These are phyloP conservation scores for Cercospora sesami DNA, from an alignment of 2,329 filamentous ascomycete species.

Conservation along the genomic window DNA sequence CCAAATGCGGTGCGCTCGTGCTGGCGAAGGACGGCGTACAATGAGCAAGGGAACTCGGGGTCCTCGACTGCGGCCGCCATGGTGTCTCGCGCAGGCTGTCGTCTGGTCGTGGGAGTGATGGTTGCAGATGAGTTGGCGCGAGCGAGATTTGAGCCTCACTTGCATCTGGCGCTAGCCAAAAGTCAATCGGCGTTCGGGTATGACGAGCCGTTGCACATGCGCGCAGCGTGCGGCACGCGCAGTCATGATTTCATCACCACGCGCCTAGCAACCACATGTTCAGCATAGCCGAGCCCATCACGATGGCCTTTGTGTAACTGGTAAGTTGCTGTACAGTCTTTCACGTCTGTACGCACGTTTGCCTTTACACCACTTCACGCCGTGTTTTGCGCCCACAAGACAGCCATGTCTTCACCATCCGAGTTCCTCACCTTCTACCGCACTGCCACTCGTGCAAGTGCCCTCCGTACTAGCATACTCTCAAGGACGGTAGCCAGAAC, in stretches of 20 bases:
- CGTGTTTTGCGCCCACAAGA: background rate
- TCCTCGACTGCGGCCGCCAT: conserved; percentile 11
- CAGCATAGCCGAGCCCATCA: conserved; percentile 1
- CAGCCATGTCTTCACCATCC: conserved; percentile 37
- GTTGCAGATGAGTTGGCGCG: background rate
- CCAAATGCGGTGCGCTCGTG: background rate
- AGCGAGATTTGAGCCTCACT: conserved; percentile 3
- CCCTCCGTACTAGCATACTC: background rate
- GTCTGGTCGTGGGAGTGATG: background rate
- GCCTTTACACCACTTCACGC: background rate
- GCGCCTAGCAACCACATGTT: conserved; percentile 3
- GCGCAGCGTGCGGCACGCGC: background rate
- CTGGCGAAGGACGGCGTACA: conserved; percentile 24
- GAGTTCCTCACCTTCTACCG: conserved; percentile 45
- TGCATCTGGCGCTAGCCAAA: background rate
- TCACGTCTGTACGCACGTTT: background rate
- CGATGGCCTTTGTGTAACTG: background rate
- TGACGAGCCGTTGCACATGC: conserved; percentile 5
- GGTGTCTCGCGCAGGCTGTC: background rate
- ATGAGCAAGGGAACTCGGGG: conserved; percentile 30
- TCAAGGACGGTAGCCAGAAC: background rate
- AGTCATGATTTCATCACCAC: conserved; percentile 9
- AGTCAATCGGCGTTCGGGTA: conserved; percentile 1
- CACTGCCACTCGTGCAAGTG: conserved; percentile 7
- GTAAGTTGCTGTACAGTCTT: background rate